Percentiles rank a stretch among this genome's conserved stretches.
These are phyloP conservation scores for Typha latifolia DNA, from an alignment of 176 grass and related monocot genomes.

Conservation along the genomic window DNA sequence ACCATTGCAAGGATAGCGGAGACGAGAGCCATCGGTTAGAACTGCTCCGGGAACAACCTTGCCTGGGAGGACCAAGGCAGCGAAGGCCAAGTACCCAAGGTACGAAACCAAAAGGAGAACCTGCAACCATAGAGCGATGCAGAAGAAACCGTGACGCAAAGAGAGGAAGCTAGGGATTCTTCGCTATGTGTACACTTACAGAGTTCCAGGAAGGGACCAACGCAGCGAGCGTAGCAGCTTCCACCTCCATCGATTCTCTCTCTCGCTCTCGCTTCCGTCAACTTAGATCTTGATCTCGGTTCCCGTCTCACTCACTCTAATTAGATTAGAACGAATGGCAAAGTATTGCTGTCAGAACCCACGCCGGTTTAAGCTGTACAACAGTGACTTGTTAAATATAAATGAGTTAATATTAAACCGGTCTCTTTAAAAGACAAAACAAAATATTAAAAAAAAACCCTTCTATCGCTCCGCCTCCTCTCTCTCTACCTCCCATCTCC, in stretches of 20 bases:
- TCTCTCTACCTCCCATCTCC: too few species aligned
- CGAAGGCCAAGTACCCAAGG: constrained; percentile 60
- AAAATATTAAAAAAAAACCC: too few species aligned
- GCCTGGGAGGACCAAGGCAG: constrained; percentile 59
- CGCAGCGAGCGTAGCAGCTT: constrained; percentile 21
- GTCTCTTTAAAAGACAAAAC: too few species aligned
- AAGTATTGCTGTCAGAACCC: too few species aligned
- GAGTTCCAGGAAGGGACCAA: constrained; percentile 48
- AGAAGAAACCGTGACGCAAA: not conserved
- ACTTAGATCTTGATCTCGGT: too few species aligned
- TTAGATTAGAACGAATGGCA: too few species aligned
- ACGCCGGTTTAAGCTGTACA: too few species aligned
- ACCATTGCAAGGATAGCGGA: constrained; percentile 93
- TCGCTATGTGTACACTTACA: constrained; percentile 11
- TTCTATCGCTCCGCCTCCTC: too few species aligned
- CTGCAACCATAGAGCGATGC: constrained; percentile 10
- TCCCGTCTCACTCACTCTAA: too few species aligned
- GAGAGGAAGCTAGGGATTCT: not conserved
- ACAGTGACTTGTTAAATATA: too few species aligned
- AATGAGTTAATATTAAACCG: too few species aligned
- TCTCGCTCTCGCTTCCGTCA: not conserved
- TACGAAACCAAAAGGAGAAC: constrained; percentile 57
- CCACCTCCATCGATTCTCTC: constrained; percentile 19
- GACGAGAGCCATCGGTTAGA: constrained; percentile 73
- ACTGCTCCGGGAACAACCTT: constrained; percentile 65